Conservation (phyloP, 2,329 filamentous ascomycete species). For the Ophiostoma fasciatum region DNA sequence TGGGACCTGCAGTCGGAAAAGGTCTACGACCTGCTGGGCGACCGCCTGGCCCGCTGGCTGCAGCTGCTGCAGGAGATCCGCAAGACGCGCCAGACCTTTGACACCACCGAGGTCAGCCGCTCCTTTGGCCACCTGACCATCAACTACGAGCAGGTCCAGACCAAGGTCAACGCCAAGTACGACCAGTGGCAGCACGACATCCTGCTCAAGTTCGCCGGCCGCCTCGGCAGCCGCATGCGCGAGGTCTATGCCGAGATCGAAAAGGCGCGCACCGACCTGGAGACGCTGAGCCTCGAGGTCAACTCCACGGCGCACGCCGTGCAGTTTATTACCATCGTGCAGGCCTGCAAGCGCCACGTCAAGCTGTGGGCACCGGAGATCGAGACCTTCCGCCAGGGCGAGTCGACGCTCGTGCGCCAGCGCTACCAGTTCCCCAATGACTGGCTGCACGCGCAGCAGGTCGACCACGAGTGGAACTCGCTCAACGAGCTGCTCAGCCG, state of each 20-base stretch:
- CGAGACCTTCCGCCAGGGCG: slow-evolving; percentile 87
- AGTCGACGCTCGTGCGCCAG: slow-evolving; percentile 80
- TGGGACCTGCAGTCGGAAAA: slow-evolving; percentile 97
- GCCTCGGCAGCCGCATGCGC: slow-evolving; percentile 78
- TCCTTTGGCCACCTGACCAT: slow-evolving; percentile 90
- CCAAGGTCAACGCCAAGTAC: slow-evolving; percentile 97
- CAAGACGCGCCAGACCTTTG: slow-evolving; percentile 89
- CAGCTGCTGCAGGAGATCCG: slow-evolving; percentile 94
- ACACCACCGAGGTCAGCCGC: slow-evolving; percentile 86
- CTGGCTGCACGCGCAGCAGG: slow-evolving; percentile 92
- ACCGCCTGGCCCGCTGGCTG: slow-evolving; percentile 84
- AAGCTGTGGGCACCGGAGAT: slow-evolving; percentile 92
- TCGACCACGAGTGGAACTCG: slow-evolving; percentile 90
- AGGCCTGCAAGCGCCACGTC: slow-evolving; percentile 88
- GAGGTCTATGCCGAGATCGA: slow-evolving; percentile 88
- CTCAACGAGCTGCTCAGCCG: slow-evolving; percentile 82
- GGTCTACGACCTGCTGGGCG: slow-evolving; percentile 81
- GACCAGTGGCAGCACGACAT: slow-evolving; percentile 99
- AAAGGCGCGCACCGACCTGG: slow-evolving; percentile 76
- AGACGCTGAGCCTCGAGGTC: slow-evolving; percentile 81
- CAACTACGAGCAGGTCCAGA: slow-evolving; percentile 96
- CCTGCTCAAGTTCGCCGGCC: slow-evolving; percentile 77
- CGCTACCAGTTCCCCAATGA: slow-evolving; percentile 87
- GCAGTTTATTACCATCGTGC: slow-evolving; percentile 94
- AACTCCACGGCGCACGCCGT: slow-evolving; percentile 95